These are phyloP conservation scores for Xylaria curta DNA, from an alignment of 495 filamentous ascomycete species.

Conservation along the genomic window DNA sequence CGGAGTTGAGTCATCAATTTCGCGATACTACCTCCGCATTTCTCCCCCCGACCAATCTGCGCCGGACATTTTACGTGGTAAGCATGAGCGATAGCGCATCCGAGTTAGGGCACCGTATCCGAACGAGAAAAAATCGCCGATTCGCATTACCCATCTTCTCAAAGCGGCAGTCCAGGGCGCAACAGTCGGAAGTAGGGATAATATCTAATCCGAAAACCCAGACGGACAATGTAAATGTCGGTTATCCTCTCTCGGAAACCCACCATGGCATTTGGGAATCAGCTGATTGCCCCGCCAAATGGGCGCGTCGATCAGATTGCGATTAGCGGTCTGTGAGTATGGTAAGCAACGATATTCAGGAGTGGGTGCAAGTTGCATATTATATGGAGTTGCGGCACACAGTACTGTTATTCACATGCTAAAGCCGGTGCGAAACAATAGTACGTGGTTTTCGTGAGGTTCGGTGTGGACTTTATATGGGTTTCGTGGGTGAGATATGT, in stretches of 20 bases:
- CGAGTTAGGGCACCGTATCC: neutral
- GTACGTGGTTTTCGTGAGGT: neutral
- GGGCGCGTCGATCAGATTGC: neutral
- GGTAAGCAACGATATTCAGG: slow-evolving; percentile 6
- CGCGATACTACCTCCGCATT: neutral
- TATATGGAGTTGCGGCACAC: neutral
- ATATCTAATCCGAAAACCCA: neutral
- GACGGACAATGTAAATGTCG: neutral
- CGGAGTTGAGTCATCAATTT: neutral
- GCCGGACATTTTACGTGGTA: neutral
- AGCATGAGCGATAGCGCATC: neutral
- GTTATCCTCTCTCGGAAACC: neutral
- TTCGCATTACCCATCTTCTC: neutral
- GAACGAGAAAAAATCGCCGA: neutral
- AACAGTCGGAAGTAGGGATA: neutral
- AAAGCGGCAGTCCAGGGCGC: neutral
- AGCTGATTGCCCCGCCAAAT: neutral
- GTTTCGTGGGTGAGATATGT: neutral
- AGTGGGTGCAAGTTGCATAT: neutral
- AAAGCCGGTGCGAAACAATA: neutral
- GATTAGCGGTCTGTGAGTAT: neutral
- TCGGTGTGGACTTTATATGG: slow-evolving; percentile 12
- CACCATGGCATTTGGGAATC: neutral
- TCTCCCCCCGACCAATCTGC: neutral
- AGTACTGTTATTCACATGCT: neutral